These are phyloP conservation scores for Mortierella sp. DNA, from an alignment of 371 early-diverging fungal genomes.

Conservation along the genomic window DNA sequence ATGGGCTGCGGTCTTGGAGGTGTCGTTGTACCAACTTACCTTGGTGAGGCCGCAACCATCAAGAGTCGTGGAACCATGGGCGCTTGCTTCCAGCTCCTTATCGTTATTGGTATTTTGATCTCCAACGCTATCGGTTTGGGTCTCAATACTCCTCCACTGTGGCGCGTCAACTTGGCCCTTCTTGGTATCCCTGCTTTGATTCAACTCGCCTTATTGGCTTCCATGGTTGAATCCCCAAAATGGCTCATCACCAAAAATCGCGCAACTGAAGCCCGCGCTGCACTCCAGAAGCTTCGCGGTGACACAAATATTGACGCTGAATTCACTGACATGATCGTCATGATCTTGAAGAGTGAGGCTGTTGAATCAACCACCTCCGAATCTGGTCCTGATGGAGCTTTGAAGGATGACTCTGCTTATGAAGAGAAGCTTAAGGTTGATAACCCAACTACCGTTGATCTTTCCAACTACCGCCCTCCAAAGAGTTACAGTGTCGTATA, in stretches of 20 bases:
- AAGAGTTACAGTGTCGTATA: constrained; percentile 51
- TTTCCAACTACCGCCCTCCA: background rate
- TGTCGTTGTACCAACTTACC: constrained; percentile 83
- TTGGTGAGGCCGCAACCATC: constrained; percentile 84
- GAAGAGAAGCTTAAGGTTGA: constrained; percentile 13
- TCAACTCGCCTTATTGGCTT: constrained; percentile 76
- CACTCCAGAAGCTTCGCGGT: constrained; percentile 73
- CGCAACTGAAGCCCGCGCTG: constrained; percentile 69
- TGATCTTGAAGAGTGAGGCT: constrained; percentile 53
- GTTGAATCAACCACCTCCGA: background rate
- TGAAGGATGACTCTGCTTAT: constrained; percentile 5
- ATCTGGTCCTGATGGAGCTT: background rate
- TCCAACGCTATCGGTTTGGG: constrained; percentile 73
- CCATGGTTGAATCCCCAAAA: constrained; percentile 83
- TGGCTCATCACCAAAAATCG: constrained; percentile 74
- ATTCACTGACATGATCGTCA: constrained; percentile 70
- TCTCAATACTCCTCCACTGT: constrained; percentile 68
- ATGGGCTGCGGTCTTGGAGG: constrained; percentile 87
- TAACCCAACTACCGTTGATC: background rate
- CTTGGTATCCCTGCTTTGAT: constrained; percentile 74
- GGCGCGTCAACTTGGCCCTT: constrained; percentile 75
- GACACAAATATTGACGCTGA: constrained; percentile 63
- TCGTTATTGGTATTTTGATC: constrained; percentile 82
- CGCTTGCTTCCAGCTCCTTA: constrained; percentile 81
- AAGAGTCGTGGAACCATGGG: constrained; percentile 78